Evolutionary conservation across 176 grass and related monocot genomes (phyloP).

Genomic region (Tillandsia fasciculata): DNA sequence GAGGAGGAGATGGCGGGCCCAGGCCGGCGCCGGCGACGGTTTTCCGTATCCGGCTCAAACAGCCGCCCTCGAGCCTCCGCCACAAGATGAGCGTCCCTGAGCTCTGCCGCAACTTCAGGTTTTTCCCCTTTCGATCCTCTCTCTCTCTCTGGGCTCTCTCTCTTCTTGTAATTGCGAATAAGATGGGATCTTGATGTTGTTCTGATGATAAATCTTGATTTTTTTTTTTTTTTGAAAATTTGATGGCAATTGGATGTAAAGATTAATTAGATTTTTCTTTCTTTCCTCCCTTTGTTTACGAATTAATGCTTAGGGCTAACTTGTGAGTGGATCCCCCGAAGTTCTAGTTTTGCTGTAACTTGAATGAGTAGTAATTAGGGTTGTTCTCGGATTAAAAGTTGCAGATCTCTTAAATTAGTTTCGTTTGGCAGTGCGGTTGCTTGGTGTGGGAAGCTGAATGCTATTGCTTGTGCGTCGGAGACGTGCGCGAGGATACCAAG

Average conservation of each 20-base stretch:
- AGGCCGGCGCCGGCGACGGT: conserved; percentile 55
- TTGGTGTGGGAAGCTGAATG: conserved; percentile 86
- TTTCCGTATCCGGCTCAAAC: conserved; percentile 89
- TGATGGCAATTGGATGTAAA: neutral
- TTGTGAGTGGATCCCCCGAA: too few species aligned
- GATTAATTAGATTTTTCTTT: neutral
- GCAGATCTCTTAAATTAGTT: neutral
- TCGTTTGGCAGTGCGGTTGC: conserved; percentile 57
- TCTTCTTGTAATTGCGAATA: neutral
- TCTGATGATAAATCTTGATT: neutral
- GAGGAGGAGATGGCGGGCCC: conserved; percentile 18
- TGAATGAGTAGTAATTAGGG: neutral
- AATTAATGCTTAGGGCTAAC: too few species aligned
- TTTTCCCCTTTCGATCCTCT: neutral
- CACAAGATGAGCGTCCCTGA: conserved; percentile 97
- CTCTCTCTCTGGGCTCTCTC: neutral
- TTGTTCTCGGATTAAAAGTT: neutral
- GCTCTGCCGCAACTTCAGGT: conserved; percentile 98
- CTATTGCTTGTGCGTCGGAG: conserved; percentile 85
- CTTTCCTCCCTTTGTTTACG: neutral
- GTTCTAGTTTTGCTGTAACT: too few species aligned
- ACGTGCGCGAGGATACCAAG: conserved; percentile 87
- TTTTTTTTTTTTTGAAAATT: neutral
- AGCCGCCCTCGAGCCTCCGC: conserved; percentile 52
- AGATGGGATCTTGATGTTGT: neutral